These are phyloP conservation scores for Bothriochloa decipiens DNA, from an alignment of 176 grass and related monocot species.

Conservation along the genomic window DNA sequence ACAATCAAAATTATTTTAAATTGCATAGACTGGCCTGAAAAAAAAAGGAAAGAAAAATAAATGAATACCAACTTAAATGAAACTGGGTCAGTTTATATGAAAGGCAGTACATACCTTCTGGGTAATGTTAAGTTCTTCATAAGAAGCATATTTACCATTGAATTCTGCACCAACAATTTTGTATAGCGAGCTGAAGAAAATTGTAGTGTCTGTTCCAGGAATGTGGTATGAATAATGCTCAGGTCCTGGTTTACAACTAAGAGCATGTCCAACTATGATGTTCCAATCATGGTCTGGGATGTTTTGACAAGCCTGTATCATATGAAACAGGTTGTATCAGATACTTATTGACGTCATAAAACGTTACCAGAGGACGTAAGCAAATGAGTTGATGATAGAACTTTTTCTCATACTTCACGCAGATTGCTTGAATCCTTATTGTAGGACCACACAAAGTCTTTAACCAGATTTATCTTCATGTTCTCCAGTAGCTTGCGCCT, in stretches of 20 bases:
- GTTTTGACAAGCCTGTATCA: not conserved
- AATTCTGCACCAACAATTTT: slow-evolving; percentile 1
- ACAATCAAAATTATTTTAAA: not conserved
- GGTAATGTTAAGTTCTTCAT: not conserved
- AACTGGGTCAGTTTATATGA: not conserved
- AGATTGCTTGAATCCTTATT: not conserved
- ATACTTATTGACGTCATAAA: not conserved
- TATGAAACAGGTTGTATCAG: not conserved
- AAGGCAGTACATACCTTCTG: not conserved
- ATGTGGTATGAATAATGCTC: not conserved
- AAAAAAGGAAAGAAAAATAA: not conserved
- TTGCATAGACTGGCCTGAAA: not conserved
- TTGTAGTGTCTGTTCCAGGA: not conserved
- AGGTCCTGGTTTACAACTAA: slow-evolving; percentile 24
- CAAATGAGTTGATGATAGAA: not conserved
- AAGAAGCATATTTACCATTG: slow-evolving; percentile 5
- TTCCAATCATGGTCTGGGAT: slow-evolving; percentile 20
- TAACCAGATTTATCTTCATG: not conserved
- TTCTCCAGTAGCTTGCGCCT: not conserved
- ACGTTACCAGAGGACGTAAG: not conserved
- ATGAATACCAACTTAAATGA: not conserved
- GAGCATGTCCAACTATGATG: slow-evolving; percentile 27
- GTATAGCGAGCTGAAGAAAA: not conserved
- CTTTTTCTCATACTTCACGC: not conserved
- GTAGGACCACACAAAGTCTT: slow-evolving; percentile 2